These are phyloP conservation scores for Metschnikowia corniflorae DNA, from an alignment of 805 yeast species.

Conservation along the genomic window DNA sequence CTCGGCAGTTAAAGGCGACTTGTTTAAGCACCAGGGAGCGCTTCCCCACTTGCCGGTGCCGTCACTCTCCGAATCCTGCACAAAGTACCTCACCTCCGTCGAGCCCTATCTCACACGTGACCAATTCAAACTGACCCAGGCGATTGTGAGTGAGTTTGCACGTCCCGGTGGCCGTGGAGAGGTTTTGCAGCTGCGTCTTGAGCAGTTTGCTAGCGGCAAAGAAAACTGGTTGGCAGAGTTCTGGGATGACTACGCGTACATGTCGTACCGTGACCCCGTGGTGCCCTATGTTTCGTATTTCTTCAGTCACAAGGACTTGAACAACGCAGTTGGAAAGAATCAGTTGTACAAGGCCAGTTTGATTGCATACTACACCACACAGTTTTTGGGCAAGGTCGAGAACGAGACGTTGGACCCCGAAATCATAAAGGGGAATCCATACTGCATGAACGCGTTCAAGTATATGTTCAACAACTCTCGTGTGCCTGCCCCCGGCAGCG, in stretches of 20 bases:
- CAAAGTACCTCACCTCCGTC: conserved; percentile 66
- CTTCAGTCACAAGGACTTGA: conserved; percentile 72
- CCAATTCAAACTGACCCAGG: conserved; percentile 49
- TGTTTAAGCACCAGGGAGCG: conserved; percentile 66
- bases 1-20: conserved; percentile 51
- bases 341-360: conserved; percentile 76
- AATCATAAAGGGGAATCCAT: conserved; percentile 71
- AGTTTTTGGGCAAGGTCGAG: conserved; percentile 66
- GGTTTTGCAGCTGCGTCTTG: conserved; percentile 62
- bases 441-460: conserved; percentile 90
- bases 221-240: conserved; percentile 88
- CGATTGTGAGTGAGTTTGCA: conserved; percentile 63
- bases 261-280: conserved; percentile 90
- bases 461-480: conserved; percentile 89
- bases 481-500: conserved; percentile 65
- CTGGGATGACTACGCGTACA: conserved; percentile 94
- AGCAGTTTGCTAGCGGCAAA: conserved; percentile 51
- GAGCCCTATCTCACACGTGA: conserved; percentile 58
- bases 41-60: conserved; percentile 91
- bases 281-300: conserved; percentile 92
- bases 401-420: conserved; percentile 78
- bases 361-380: conserved; percentile 60
- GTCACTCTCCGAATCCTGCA: conserved; percentile 62
- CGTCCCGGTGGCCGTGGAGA: conserved; percentile 61
- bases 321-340: conserved; percentile 53